Conservation (phyloP, 441 rosid genomes). For the Viola pubescens region DNA sequence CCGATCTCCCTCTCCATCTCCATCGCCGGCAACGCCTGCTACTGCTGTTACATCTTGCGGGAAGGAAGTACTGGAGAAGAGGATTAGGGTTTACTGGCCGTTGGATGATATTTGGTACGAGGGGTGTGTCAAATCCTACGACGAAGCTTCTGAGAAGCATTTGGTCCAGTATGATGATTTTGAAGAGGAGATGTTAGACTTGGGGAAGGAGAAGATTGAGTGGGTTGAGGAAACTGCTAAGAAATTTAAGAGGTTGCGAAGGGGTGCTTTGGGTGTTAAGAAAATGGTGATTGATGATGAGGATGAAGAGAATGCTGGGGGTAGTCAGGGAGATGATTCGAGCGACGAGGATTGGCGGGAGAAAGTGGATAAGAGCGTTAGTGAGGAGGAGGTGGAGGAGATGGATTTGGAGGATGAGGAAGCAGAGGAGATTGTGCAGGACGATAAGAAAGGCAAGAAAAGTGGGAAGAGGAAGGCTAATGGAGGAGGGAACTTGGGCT, state of each 20-base stretch:
- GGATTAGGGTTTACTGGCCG: conserved; percentile 90
- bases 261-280: conserved; percentile 42
- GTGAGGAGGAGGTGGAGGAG: conserved; percentile 39
- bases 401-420: conserved; percentile 45
- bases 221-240: conserved; percentile 46
- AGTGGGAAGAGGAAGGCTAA: conserved; percentile 38
- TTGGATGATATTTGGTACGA: conserved; percentile 87
- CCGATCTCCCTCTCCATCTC: conserved; percentile 34
- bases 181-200: conserved; percentile 85
- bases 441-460: conserved; percentile 21
- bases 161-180: conserved; percentile 64
- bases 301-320: conserved; percentile 30
- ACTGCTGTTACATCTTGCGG: conserved; percentile 28
- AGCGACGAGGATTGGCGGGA: conserved; percentile 82
- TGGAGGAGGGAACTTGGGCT: conserved; percentile 29
- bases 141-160: conserved; percentile 55
- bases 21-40: conserved; percentile 25
- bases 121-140: conserved; percentile 31
- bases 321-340: conserved; percentile 43
- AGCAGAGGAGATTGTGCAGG: conserved; percentile 26
- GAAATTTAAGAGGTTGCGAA: conserved; percentile 58
- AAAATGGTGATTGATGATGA: conserved; percentile 44
- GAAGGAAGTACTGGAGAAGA: conserved; percentile 54
- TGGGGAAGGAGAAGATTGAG: conserved; percentile 78
- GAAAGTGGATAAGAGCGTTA: conserved; percentile 37